A percentile compares a stretch with the other conserved stretches of the same genome.
These are phyloP conservation scores for Mycocentrospora acerina DNA, from an alignment of 2,329 filamentous ascomycete genomes.

Conservation along the genomic window DNA sequence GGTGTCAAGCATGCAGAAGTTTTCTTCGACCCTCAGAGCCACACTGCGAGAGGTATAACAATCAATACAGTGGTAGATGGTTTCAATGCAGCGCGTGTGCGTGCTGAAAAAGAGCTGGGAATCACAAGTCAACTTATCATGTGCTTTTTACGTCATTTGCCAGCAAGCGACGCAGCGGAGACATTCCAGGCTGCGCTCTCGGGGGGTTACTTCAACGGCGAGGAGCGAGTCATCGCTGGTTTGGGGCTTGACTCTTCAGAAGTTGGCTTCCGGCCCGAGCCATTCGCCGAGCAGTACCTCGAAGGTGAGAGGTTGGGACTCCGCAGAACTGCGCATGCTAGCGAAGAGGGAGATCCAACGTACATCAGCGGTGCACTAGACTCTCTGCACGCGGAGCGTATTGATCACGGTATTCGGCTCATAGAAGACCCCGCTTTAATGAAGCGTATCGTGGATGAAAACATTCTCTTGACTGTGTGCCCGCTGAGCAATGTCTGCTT, in stretches of 20 bases:
- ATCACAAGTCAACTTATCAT: conserved; percentile 68
- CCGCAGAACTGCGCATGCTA: conserved; percentile 70
- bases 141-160: conserved; percentile 72
- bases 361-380: conserved; percentile 68
- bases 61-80: conserved; percentile 67
- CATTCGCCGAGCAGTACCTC: conserved; percentile 64
- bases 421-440: conserved; percentile 62
- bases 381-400: conserved; percentile 62
- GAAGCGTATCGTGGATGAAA: conserved; percentile 56
- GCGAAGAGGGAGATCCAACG: conserved; percentile 70
- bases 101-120: conserved; percentile 63
- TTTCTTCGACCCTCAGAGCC: conserved; percentile 81
- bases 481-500: conserved; percentile 74
- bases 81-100: conserved; percentile 60
- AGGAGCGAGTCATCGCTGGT: conserved; percentile 58
- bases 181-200: conserved; percentile 50
- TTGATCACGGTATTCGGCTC: conserved; percentile 73
- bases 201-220: conserved; percentile 43
- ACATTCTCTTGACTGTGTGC: conserved; percentile 68
- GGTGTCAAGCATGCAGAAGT: conserved; percentile 73
- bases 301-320: conserved; percentile 57
- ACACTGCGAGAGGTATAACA: conserved; percentile 62
- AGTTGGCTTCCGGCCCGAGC: conserved; percentile 46
- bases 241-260: conserved; percentile 69
- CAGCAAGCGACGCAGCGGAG: conserved; percentile 51